Percentiles rank a stretch among this genome's conserved stretches.
These are phyloP conservation scores for Penicillium ucsense DNA, from an alignment of 495 filamentous ascomycete species.

Conservation along the genomic window DNA sequence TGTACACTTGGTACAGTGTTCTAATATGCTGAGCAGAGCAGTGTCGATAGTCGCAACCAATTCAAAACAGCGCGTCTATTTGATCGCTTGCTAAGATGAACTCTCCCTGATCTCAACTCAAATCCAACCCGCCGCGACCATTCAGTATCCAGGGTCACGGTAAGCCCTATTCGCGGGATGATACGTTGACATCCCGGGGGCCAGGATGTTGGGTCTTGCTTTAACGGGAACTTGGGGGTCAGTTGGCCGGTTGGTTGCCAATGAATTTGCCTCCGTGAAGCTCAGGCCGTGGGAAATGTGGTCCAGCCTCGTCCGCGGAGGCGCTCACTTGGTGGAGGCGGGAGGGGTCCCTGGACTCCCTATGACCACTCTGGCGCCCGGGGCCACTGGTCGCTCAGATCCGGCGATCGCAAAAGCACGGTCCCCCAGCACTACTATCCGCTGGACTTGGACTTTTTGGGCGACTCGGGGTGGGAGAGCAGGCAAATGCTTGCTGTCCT, in stretches of 20 bases:
- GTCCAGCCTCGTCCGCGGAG: neutral
- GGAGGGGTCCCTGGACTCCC: neutral
- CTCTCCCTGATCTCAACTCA: neutral
- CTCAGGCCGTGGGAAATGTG: too few relatives aligned
- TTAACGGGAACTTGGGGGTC: slow-evolving; percentile 10
- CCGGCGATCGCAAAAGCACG: slow-evolving; percentile 13
- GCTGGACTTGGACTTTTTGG: too few relatives aligned
- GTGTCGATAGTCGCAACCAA: too few relatives aligned
- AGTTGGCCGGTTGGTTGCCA: too few relatives aligned
- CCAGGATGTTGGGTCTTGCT: slow-evolving; percentile 21
- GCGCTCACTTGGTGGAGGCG: slow-evolving; percentile 11
- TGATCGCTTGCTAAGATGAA: neutral
- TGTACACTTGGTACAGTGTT: too few relatives aligned
- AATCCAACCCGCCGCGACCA: neutral
- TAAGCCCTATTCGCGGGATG: slow-evolving; percentile 13
- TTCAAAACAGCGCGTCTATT: too few relatives aligned
- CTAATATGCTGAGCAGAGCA: too few relatives aligned
- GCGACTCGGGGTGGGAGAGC: too few relatives aligned
- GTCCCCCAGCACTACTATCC: neutral
- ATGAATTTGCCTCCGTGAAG: too few relatives aligned
- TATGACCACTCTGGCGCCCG: slow-evolving; percentile 9
- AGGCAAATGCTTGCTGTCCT: too few relatives aligned
- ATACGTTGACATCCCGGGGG: slow-evolving; percentile 13
- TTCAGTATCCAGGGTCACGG: neutral
- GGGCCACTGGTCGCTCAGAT: slow-evolving; percentile 15